Conservation (phyloP, 2,329 filamentous ascomycete species). For the Neopestalotiopsis sp. region DNA sequence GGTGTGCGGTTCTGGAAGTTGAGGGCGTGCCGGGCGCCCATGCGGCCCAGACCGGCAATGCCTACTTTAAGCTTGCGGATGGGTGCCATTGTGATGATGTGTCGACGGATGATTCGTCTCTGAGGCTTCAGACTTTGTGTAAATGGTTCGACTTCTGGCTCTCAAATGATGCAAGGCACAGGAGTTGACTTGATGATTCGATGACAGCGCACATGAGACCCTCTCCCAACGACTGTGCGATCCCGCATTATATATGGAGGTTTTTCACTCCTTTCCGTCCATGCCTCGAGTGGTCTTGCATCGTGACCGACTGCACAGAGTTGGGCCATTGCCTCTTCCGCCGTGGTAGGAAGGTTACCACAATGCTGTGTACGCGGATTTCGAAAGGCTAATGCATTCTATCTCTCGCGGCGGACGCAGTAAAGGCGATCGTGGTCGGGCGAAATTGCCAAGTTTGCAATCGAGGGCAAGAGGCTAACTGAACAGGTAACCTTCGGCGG, state of each 20-base stretch:
- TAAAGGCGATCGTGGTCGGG: neutral
- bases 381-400: conserved; percentile 5
- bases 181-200: neutral
- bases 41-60: conserved; percentile 16
- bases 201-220: neutral
- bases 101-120: neutral
- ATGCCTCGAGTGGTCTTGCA: neutral
- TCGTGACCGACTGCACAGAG: neutral
- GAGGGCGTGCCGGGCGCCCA: conserved; percentile 16
- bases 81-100: conserved; percentile 1
- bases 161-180: neutral
- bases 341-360: neutral
- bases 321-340: neutral
- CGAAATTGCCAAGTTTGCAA: neutral
- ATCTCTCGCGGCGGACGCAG: neutral
- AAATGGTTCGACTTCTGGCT: neutral
- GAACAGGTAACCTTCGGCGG: neutral
- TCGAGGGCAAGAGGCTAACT: neutral
- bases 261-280: neutral
- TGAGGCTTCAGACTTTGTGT: neutral
- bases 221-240: neutral
- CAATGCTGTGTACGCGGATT: neutral
- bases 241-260: neutral
- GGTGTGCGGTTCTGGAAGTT: conserved; percentile 16
- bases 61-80: conserved; percentile 11